phyloP scores from a whole-genome alignment of 257 asterid species.

The Rubia yunnanensis region DNA sequence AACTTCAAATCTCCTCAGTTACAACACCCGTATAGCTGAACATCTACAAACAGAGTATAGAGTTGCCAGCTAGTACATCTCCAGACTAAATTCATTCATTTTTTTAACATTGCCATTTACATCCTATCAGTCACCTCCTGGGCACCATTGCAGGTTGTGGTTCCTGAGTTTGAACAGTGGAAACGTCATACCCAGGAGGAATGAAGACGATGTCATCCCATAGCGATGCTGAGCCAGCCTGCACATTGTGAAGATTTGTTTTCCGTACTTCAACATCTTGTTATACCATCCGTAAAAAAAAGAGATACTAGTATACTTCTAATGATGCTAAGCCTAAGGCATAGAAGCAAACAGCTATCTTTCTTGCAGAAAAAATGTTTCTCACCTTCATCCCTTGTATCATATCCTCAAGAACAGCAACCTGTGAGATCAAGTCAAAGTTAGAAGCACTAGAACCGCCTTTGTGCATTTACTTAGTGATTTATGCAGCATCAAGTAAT shows the following conservation, averaged over 20 bases:
- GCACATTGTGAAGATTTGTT: constrained; percentile 16
- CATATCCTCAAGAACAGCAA: constrained; percentile 81
- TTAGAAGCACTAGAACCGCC: not conserved
- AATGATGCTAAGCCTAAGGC: not conserved
- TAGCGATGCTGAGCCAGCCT: constrained; percentile 50
- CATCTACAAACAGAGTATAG: not conserved
- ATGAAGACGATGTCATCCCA: constrained; percentile 88
- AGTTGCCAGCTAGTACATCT: not conserved
- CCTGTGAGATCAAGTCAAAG: constrained; percentile 31
- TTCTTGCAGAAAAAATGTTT: constrained; percentile 3
- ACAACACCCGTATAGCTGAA: not conserved
- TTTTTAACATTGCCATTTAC: not conserved
- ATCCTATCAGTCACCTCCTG: not conserved
- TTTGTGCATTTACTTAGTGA: not conserved
- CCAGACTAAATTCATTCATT: too few relatives aligned
- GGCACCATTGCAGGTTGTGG: not conserved
- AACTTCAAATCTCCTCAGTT: not conserved
- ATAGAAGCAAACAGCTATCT: not conserved
- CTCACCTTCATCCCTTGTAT: constrained; percentile 83
- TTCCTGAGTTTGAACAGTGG: constrained; percentile 29
- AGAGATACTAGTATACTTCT: not conserved
- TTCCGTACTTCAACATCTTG: not conserved
- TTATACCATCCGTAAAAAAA: not conserved
- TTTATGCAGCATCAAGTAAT: too few relatives aligned
- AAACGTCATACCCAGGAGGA: constrained; percentile 87